Evolutionary conservation across 345 rosid species (phyloP), one percentile per base, ranked within the genome.

Genomic region (Triadica sebifera): DNA sequence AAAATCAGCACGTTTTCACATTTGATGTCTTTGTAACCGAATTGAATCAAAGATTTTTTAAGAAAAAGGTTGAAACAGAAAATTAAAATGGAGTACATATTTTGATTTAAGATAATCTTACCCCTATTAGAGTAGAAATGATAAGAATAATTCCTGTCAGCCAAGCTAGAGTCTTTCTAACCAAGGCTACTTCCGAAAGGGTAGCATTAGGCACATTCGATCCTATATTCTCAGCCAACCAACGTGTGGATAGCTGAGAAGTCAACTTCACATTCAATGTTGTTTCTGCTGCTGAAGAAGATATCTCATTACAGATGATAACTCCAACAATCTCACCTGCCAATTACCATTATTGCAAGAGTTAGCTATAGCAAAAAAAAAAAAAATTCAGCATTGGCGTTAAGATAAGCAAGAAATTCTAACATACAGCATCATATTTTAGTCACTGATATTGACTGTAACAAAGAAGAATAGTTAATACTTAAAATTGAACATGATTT

Each of bases 251-350:
- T 72, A 88, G 79, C 58, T 49, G 76, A 68, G 94, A 74, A 50
- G 83, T 75, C 75, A 79, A 76, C 73, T 52, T 74, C 77, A 93
- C 76, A 46, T 75, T 86, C 75, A 95, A 80, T 73, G 79, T 62
- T 46, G 79, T 75, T 65, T 81, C 86, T 65, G 87, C 81, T 71
- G 84, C 88, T 74, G 86, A 69, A 71, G 80, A 46, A 64, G 88
- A 73, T 74, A 83, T 72, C 70, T 84, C 89, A 58, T 85, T 86
- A 67, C 84, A 83, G 80, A 89, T 64, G 62, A 93, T 71, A 43
- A 89, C 93, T 72, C 94, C 99, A 74, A 89, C 99, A 76, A 95
- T 88, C 86, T 88, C 85, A 82, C 94, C 99, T 95, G 90, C 70
- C 77, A 73, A 63, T 59, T 39, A 74, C 71, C 49, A 69, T 37